These are phyloP conservation scores for Tulasnella sp. DNA, from an alignment of 768 basidiomycete species.

Conservation along the genomic window DNA sequence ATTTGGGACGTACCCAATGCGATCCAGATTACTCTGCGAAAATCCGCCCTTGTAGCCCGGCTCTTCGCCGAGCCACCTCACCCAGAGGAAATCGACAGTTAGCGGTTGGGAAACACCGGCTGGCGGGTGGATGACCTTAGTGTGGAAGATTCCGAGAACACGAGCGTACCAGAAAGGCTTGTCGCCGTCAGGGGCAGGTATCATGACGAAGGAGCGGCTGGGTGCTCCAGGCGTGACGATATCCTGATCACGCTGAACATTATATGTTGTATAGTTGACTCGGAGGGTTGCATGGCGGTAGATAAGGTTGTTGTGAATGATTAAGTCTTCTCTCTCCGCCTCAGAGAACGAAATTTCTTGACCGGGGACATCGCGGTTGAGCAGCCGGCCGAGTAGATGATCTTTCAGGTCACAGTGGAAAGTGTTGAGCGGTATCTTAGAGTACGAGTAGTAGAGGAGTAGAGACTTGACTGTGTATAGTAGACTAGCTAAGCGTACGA, in stretches of 20 bases:
- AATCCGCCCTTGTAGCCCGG: no score
- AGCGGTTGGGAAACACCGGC: no score
- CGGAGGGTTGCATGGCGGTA: not conserved
- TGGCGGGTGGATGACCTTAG: no score
- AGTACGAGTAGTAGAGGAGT: no score
- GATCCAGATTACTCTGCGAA: no score
- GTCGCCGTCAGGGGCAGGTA: not conserved
- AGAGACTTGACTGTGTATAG: no score
- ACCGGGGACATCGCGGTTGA: not conserved
- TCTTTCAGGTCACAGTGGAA: not conserved
- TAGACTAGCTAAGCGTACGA: no score
- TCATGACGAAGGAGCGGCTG: not conserved
- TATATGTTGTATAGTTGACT: constrained; percentile 31
- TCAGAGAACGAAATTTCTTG: not conserved
- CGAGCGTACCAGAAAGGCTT: constrained; percentile 38
- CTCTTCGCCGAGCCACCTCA: no score
- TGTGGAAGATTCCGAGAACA: constrained; percentile 14
- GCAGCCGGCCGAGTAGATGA: not conserved
- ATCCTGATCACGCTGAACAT: constrained; percentile 28
- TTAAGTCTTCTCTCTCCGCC: not conserved
- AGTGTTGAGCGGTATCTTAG: no score
- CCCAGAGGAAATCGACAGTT: no score
- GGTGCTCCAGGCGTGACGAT: not conserved
- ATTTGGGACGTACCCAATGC: no score
- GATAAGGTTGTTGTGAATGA: not conserved